Evolutionary conservation across 2,329 filamentous ascomycete species (phyloP).

Genomic region (Pezicula neosporulosa): DNA sequence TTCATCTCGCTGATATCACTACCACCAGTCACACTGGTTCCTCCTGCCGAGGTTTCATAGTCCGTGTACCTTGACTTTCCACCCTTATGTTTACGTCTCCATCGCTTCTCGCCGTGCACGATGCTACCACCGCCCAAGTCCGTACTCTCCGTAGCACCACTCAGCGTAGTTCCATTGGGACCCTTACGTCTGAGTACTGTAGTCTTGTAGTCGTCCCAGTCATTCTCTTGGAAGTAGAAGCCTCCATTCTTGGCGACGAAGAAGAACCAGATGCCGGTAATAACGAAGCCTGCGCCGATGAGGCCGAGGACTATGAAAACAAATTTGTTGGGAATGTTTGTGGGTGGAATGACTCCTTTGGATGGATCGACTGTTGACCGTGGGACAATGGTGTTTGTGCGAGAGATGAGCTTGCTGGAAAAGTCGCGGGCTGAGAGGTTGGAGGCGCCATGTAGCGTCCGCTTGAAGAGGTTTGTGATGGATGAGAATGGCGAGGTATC

Average conservation of each 20-base stretch:
- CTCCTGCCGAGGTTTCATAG: conserved; percentile 21
- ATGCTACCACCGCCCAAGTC: conserved; percentile 82
- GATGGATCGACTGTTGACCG: conserved; percentile 32
- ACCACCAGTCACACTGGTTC: conserved; percentile 12
- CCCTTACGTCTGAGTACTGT: conserved; percentile 87
- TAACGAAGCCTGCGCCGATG: conserved; percentile 72
- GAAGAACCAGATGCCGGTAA: conserved; percentile 91
- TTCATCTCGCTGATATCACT: conserved; percentile 25
- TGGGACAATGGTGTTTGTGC: conserved; percentile 8
- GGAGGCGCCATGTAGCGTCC: conserved; percentile 7
- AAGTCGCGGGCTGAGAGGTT: conserved; percentile 1
- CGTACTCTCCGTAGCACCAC: conserved; percentile 77
- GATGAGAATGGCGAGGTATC: conserved; percentile 12
- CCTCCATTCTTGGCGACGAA: conserved; percentile 97
- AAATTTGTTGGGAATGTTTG: conserved; percentile 54
- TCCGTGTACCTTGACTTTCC: conserved; percentile 29
- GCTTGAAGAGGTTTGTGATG: conserved; percentile 18
- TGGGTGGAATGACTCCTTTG: conserved; percentile 48
- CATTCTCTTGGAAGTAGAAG: conserved; percentile 77
- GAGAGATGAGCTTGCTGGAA: conserved; percentile 8
- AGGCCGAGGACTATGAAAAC: conserved; percentile 85
- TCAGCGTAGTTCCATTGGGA: conserved; percentile 82
- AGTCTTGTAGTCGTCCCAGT: conserved; percentile 98
- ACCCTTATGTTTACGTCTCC: conserved; percentile 35
- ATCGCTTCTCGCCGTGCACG: conserved; percentile 63